These are phyloP conservation scores for Fusarium tricinctum DNA, from an alignment of 2,329 filamentous ascomycete genomes.

Conservation along the genomic window DNA sequence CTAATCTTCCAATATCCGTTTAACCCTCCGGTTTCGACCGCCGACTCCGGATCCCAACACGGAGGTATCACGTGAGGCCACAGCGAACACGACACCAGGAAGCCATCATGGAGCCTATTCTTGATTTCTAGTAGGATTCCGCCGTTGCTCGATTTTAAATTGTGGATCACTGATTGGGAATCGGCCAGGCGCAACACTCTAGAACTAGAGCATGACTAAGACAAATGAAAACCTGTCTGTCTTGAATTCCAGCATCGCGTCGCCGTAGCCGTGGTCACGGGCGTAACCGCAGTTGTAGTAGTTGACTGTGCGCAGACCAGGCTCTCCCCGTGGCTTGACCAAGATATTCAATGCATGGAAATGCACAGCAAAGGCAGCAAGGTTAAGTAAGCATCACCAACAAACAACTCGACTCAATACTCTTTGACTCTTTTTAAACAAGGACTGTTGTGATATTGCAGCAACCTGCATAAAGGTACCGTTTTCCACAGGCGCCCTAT, in stretches of 20 bases:
- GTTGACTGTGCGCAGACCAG: conserved; percentile 7
- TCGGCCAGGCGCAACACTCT: conserved; percentile 15
- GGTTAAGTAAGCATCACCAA: conserved; percentile 17
- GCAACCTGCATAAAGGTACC: conserved; percentile 30
- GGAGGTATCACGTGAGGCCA: conserved; percentile 17
- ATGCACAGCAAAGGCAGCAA: neutral
- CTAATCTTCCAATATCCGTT: conserved; percentile 11
- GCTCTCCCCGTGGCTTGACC: conserved; percentile 4
- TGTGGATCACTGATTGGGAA: conserved; percentile 16
- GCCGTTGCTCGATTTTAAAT: conserved; percentile 16
- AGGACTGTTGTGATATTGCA: conserved; percentile 20
- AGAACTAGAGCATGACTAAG: conserved; percentile 16
- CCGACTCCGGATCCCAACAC: neutral
- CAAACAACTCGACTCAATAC: neutral
- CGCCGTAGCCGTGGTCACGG: conserved; percentile 25
- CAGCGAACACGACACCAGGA: neutral
- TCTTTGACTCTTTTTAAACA: neutral
- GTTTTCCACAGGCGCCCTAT: neutral
- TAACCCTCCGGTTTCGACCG: conserved; percentile 15
- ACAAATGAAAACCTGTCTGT: conserved; percentile 5
- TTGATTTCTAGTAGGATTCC: neutral
- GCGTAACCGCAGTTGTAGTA: conserved; percentile 19
- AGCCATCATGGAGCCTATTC: conserved; percentile 2
- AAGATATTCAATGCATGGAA: neutral
- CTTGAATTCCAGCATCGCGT: conserved; percentile 26